Conservation (phyloP, 1,284 basidiomycete genomes). For the Rhodotorula sp. region DNA sequence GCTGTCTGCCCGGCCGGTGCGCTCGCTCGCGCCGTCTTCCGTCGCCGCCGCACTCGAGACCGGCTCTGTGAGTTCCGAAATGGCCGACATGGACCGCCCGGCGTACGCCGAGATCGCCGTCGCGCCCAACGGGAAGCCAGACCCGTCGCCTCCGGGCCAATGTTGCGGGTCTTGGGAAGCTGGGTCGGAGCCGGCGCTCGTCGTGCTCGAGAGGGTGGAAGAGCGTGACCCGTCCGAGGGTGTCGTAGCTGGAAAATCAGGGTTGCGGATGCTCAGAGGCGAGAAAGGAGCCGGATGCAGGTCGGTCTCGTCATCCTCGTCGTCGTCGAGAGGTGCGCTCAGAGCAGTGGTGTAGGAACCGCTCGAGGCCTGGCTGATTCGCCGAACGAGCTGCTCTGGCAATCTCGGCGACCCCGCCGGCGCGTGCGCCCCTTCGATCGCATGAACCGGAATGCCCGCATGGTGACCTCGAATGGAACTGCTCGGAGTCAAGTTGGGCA, state of each 20-base stretch:
- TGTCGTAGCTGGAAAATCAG: background rate
- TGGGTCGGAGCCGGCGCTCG: background rate
- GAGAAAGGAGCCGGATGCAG: background rate
- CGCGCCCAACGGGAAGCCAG: background rate
- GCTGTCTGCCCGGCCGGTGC: background rate
- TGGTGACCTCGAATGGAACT: conserved; percentile 13
- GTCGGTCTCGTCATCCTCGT: background rate
- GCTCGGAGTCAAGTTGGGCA: conserved; percentile 17
- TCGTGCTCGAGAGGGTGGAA: background rate
- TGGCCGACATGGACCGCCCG: conserved; percentile 15
- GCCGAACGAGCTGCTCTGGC: background rate
- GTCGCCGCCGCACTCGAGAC: conserved; percentile 13
- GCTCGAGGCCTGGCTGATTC: background rate
- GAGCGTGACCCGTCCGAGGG: background rate
- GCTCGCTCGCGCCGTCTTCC: conserved; percentile 7
- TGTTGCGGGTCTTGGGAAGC: background rate
- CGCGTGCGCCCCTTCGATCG: background rate
- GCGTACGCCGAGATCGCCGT: conserved; percentile 9
- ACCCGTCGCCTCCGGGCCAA: background rate
- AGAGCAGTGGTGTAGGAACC: background rate
- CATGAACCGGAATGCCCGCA: background rate
- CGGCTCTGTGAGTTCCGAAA: conserved; percentile 26
- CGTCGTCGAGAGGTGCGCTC: background rate
- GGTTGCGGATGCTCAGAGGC: conserved; percentile 7
- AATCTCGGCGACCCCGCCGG: background rate